Evolutionary conservation across 305 asterid genomes (phyloP).

Genomic region (Solanum hybrid): DNA sequence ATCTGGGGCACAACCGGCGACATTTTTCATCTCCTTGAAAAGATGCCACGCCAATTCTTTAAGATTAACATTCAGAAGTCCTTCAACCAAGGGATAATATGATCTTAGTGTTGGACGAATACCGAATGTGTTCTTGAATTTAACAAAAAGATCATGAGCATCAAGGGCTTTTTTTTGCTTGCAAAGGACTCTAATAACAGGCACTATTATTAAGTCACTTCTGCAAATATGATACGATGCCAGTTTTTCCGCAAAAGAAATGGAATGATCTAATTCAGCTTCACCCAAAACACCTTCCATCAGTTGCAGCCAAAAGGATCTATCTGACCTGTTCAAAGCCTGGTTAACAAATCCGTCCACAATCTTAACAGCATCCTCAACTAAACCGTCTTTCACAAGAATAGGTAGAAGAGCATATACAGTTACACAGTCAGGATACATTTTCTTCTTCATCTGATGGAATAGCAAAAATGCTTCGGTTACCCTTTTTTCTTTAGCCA

Average conservation of each 20-base stretch:
- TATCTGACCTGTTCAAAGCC: conserved; percentile 15
- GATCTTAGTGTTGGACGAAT: conserved; percentile 47
- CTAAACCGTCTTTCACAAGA: conserved; percentile 58
- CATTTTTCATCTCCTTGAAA: conserved; percentile 59
- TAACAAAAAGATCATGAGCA: conserved; percentile 49
- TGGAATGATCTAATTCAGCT: conserved; percentile 46
- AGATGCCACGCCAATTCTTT: conserved; percentile 58
- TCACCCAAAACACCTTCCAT: conserved; percentile 54
- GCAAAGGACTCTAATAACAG: conserved; percentile 49
- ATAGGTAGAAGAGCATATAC: conserved; percentile 66
- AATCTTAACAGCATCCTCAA: conserved; percentile 58
- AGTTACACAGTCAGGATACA: conserved; percentile 62
- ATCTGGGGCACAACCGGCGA: conserved; percentile 52
- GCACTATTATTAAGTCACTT: conserved; percentile 56
- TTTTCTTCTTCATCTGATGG: conserved; percentile 75
- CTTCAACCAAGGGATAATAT: conserved; percentile 54
- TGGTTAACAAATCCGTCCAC: conserved; percentile 37
- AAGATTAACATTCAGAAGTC: conserved; percentile 61
- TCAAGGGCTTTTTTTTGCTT: conserved; percentile 69
- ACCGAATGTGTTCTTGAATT: conserved; percentile 38
- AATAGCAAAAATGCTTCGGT: conserved; percentile 80
- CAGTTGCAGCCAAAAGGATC: conserved; percentile 63
- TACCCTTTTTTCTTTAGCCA: conserved; percentile 59
- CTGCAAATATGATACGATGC: conserved; percentile 53
- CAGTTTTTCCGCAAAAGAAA: conserved; percentile 54